Base-by-base conservation (phyloP, 192 early-diverging fungal species). In the Umbelopsis isabellina region DNA sequence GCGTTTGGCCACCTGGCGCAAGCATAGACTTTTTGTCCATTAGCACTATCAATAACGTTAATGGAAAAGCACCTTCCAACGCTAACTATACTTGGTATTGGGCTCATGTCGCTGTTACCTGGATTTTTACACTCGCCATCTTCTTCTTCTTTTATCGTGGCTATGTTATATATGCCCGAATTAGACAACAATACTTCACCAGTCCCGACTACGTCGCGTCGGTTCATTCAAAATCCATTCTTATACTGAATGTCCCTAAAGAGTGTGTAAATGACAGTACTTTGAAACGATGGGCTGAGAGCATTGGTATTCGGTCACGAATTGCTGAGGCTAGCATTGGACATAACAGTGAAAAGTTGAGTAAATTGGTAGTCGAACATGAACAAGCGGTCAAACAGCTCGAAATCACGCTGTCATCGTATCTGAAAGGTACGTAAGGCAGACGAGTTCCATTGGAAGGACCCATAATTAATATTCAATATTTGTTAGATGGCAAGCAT, bases 191-290 rank as follows among this genome's bases (percentile, higher is more conserved):
- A 3, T 84, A 89, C 68, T 91, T 85, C 77, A 64, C 83, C 22
- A 87, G 85, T 27, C 82, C 85, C 6, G 67, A 66, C 7, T 90
- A 89, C 67, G 80, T 85, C 70, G 82, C 80, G 71, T 79, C 83
- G 48, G 77, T 91, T 50, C 85, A 89, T 69, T 87, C 87, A 15
- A 87, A 88, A 61, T 91, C 92, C 2, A 35, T 93, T 35, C 83
- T 92, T 80, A 69, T 92, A 15, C 86, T 88, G 7, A 81, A 86
- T 16, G 61, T 93, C 23, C 91, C 91, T 1, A n/a, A 58, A 3
- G 77, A 78, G 9, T 67, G 87, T 66, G 87, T 85, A 66, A 79
- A 53, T 46, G 87, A 89, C 72, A 66, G 69, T 16, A 77, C 75
- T 10, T 79, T 91, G 68, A 46, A 70, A n/a, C 25, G 64, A 1